Conservation (phyloP, 2,329 filamentous ascomycete genomes). For the Cryoendolithus antarcticus region DNA sequence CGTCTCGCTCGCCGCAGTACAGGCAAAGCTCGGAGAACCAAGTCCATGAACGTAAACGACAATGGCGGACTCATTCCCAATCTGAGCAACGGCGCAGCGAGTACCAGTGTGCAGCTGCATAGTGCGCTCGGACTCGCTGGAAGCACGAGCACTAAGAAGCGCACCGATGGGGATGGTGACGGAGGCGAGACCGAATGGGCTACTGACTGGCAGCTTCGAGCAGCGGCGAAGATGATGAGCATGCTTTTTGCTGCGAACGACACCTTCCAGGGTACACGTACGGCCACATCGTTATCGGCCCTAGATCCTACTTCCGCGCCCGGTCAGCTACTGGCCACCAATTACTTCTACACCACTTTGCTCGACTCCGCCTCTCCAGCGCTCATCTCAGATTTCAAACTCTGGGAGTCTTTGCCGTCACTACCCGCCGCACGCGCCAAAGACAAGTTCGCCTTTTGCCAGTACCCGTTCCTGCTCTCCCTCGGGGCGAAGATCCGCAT, state of each 20-base stretch:
- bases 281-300: constrained; percentile 34
- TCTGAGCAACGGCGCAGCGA: constrained; percentile 51
- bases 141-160: constrained; percentile 31
- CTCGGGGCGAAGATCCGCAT: constrained; percentile 89
- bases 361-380: constrained; percentile 63
- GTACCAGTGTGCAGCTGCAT: constrained; percentile 57
- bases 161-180: constrained; percentile 42
- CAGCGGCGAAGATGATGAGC: constrained; percentile 66
- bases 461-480: constrained; percentile 83
- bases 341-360: constrained; percentile 76
- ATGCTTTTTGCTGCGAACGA: constrained; percentile 76
- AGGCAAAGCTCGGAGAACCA: too few relatives aligned
- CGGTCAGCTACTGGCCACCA: constrained; percentile 63
- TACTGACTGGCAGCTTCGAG: constrained; percentile 83
- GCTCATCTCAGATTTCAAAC: constrained; percentile 72
- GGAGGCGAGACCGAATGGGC: constrained; percentile 46
- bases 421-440: constrained; percentile 29
- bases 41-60: constrained; percentile 29
- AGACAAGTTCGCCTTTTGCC: constrained; percentile 73
- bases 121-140: constrained; percentile 54
- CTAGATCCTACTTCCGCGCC: constrained; percentile 14
- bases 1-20: constrained; percentile 56
- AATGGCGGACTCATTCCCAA: constrained; percentile 60
- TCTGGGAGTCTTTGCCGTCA: constrained; percentile 53
- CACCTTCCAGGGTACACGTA: constrained; percentile 23